Conservation (phyloP, 2,329 filamentous ascomycete species). For the Trichoderma sp. region DNA sequence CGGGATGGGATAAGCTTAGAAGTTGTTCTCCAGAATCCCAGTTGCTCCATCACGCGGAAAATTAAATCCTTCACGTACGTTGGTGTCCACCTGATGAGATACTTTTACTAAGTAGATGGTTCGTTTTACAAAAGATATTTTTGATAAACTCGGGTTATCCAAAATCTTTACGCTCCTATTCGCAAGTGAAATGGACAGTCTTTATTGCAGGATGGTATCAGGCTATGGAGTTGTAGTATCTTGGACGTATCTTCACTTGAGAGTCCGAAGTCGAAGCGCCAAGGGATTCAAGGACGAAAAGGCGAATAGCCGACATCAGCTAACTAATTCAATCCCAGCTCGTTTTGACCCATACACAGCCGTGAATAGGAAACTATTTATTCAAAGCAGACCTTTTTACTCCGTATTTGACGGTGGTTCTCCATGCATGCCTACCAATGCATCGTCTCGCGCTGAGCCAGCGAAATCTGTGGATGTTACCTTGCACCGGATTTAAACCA, state of each 20-base stretch:
- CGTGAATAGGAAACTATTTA: rapidly evolving
- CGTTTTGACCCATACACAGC: not conserved
- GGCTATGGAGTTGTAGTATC: too few species aligned
- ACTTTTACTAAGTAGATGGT: not conserved
- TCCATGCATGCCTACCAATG: not conserved
- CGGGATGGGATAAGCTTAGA: not conserved
- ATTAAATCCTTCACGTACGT: not conserved
- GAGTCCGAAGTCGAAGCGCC: not conserved
- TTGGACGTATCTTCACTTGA: not conserved
- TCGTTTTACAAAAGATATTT: rapidly evolving
- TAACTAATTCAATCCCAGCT: not conserved
- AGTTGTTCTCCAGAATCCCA: not conserved
- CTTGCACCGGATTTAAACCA: not conserved
- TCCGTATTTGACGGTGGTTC: too few species aligned
- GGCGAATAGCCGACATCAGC: not conserved
- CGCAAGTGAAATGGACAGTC: not conserved
- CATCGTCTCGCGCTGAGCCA: not conserved
- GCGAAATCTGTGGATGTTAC: not conserved
- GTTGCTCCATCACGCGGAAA: not conserved
- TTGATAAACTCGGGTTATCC: too few species aligned
- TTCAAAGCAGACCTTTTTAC: too few species aligned
- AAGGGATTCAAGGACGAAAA: not conserved
- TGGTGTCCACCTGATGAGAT: not conserved
- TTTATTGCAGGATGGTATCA: not conserved
- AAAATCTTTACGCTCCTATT: too few species aligned